Evolutionary conservation across 495 filamentous ascomycete genomes (phyloP), one percentile per base, ranked within the genome.

Genomic region (Talaromyces borbonicus): DNA sequence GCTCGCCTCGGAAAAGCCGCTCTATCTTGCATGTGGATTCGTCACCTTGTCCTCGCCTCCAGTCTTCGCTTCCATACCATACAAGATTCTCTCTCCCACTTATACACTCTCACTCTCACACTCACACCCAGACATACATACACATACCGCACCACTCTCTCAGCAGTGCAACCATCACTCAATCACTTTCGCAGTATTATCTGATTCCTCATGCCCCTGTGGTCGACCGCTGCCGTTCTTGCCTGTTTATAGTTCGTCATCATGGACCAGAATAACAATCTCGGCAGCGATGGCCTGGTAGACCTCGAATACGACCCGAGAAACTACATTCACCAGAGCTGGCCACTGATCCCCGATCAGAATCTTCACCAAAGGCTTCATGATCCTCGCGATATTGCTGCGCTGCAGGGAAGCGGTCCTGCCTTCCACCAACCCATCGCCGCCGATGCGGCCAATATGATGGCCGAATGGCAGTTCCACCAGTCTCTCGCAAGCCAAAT

Each of bases 391-490:
- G 65, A 66, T 53, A 58, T 72, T 44, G 59, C 65, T 36, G 64
- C 65, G 16, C 62, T 72, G 41, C 68, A 72, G 62, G 69, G 67
- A 55, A 68, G 60, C 66, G 62, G 63, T 64, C 66, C 68, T 60
- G 48, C 62, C 42, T 65, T 66, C 38, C 65, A 72, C 54, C 65
- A 68, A 57, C 59, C 65, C 51, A 53, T 51, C 8, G 31, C 65
- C 54, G 58, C 65, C 24, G 66, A 70, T 51, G 56, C n/a, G n/a
- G n/a, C 65, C 29, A 63, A 63, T 51, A 52, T 76, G 43, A 68
- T 73, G 56, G 60, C 62, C 37, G 67, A 73, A 56, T 74, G 71
- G 70, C 66, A 70, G 29, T 74, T 65, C 51, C 71, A 80, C 52
- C 73, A 71, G 44, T 56, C 74, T 45, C 74, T 74, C 50, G 69